phyloP scores from a whole-genome alignment of 768 basidiomycete genomes.

The Trametes meyenii region DNA sequence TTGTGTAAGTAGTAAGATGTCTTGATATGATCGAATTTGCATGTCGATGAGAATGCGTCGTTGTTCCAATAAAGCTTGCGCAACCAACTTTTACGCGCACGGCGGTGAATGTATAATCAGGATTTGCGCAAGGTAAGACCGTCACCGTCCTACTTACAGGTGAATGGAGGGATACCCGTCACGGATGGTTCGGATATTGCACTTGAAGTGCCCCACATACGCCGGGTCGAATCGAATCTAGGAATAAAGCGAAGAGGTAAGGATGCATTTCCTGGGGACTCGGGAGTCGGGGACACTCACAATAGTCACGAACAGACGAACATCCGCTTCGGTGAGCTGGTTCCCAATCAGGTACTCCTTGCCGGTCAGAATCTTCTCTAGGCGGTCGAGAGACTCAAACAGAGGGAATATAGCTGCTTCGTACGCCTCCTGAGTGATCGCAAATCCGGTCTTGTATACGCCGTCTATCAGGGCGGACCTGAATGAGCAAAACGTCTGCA shows the following conservation, averaged over 20 bases:
- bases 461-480: no score
- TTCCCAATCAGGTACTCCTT: conserved; percentile 87
- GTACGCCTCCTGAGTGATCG: conserved; percentile 80
- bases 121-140: no score
- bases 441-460: conserved; percentile 91
- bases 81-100: conserved; percentile 59
- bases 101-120: not conserved
- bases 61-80: conserved; percentile 91
- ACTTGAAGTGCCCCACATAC: conserved; percentile 93
- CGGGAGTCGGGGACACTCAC: conserved; percentile 38
- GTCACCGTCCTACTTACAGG: conserved; percentile 44
- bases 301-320: conserved; percentile 92
- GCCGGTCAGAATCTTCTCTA: conserved; percentile 75
- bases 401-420: conserved; percentile 72
- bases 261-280: no score
- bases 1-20: conserved; percentile 67
- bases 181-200: conserved; percentile 85
- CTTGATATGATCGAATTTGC: conserved; percentile 90
- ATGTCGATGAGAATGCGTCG: conserved; percentile 83
- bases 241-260: no score
- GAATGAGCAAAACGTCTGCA: no score
- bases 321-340: conserved; percentile 79
- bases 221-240: conserved; percentile 78
- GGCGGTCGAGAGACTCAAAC: conserved; percentile 77
- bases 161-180: conserved; percentile 86